Base-by-base conservation (phyloP, 129 eudicot species). In the Centaurea solstitialis region DNA sequence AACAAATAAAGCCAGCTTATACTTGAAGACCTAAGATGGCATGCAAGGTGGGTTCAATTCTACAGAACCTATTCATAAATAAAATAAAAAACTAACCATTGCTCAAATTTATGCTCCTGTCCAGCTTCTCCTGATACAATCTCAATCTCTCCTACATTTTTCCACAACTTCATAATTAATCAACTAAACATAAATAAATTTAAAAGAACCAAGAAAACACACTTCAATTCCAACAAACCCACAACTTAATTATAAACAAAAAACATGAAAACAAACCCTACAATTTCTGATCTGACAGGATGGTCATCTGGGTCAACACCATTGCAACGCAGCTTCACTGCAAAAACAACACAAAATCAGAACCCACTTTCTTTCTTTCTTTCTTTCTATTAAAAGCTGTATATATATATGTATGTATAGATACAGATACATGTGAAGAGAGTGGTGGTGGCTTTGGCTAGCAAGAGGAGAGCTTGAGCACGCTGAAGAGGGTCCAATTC, bases 281-380 rank as follows among this genome's bases (percentile, higher is more conserved):
- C 98, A 68, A 92, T 71, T 85, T 94, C 98, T 6, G 91, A 83
- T 81, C 88, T 92, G 61, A 94, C 93, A 82, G 97, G 92, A 79
- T 92, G 98, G 43, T 92, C 91, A 85, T 94, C 93, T 73, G 96
- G 94, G 77, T 94, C 75, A 37, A 94, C 82, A 15, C 98, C 98
- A 80, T 75, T 87, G 86, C 98, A 94, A 28, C 97, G 81, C 82
- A 94, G 75, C 90, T 82, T 92, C 87, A 94, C 98, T 94, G 84
- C 7, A 87, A 26, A 86, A 86, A 40, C 79, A 65, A 57, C 37
- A 17, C 73, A 35, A 33, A 59, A 72, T 43, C 2, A 68, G 9
- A 43, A 43, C 15, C 35, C 77, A 23, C 6, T 39, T 4, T 38
- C 70, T 70, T 33, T 47, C 38, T 11, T n/a, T n/a, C n/a, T n/a